Evolutionary conservation across 352 stramenopile genomes (phyloP), one percentile per base, ranked within the genome.

Genomic region (Phytophthora fragariae): DNA sequence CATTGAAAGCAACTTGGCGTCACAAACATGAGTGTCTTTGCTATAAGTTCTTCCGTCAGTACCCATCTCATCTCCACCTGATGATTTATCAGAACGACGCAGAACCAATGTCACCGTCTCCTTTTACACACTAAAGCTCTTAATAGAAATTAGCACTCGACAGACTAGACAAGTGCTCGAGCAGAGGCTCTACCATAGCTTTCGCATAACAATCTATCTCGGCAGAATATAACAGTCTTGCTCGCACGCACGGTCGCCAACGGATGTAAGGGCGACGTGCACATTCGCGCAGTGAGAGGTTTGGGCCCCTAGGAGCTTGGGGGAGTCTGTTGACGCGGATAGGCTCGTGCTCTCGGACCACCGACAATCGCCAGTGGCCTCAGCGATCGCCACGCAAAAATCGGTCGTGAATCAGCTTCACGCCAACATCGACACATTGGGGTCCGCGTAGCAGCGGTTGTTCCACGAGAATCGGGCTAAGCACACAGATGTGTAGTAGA

Each of bases 201-300:
- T 73, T 72, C 17, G 57, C 50, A 14, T 62, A 67, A 1, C 24
- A 52, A 37, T 68, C 68, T 1, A 64, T 73, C 11, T 68, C 66
- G 0, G 29, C 39, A 17, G 52, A 68, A 39, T 58, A 60, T 24
- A 68, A 73, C 58, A 24, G 68, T 53, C 14, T 65, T 12, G 19
- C 61, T 65, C 12, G 65, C 46, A 31, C 12, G 65, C 46, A 31
- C 65, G 57, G n/a, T n/a, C n/a, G n/a, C 1, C 24, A 27, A 27
- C 24, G 24, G 24, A 27, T 27, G 24, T 27, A 1, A 27, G 2
- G 24, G 24, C 1, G 24, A 27, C 24, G 24, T 27, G 24, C 24
- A 27, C 24, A 27, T 27, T 27, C 24, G 24, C 24, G 24, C 24
- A 27, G 24, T 27, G 24, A 27, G 24, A 27, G 1, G 24, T 27